Evolutionary conservation across 2,329 filamentous ascomycete species (phyloP), one percentile per base, ranked within the genome.

Genomic region (Parafenestella ontariensis): DNA sequence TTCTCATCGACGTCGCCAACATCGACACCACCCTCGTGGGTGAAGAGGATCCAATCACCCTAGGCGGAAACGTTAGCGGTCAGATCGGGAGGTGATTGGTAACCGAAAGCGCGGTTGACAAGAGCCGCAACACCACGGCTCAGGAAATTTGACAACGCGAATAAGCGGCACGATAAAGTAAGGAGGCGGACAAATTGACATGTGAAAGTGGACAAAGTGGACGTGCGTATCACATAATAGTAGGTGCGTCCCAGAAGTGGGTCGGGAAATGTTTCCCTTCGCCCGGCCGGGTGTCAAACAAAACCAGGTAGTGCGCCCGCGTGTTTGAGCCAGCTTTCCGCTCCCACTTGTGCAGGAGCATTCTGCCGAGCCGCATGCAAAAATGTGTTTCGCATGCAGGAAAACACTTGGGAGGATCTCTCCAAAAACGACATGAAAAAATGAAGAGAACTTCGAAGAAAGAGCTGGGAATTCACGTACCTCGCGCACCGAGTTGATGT

Each of bases 41-140:
- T 97, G 85, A 99, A 99, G 75, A 99, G 91, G 77, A 99, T 97
- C 92, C 93, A 98, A 81, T 99, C 95, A 76, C 95, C 95, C 95
- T 98, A 77, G 60, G 54, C 58, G 62, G 58, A 62, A 56, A 58
- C 46, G 68, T 76, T 65, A 78, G 76, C 61, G 37, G 53, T 43
- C 24, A 40, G 67, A 52, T 63, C 47, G 61, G 51, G 54, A 58
- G 29, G 47, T 69, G 67, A 72, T 70, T 69, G 70, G 69, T 51
- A 66, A 66, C 59, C 58, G 61, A 63, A 51, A 44, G 49, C 34
- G 45, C 43, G 39, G 46, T 56, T 56, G 34, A 40, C 28, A 54
- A 70, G 68, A 74, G 70, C 68, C 69, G 71, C 71, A 74, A 73
- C 70, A 70, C 63, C 67, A 67, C 48, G 49, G 52, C 44, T 36